These are phyloP conservation scores for Sporobolomyces roseus DNA, from an alignment of 768 basidiomycete species.

Conservation along the genomic window DNA sequence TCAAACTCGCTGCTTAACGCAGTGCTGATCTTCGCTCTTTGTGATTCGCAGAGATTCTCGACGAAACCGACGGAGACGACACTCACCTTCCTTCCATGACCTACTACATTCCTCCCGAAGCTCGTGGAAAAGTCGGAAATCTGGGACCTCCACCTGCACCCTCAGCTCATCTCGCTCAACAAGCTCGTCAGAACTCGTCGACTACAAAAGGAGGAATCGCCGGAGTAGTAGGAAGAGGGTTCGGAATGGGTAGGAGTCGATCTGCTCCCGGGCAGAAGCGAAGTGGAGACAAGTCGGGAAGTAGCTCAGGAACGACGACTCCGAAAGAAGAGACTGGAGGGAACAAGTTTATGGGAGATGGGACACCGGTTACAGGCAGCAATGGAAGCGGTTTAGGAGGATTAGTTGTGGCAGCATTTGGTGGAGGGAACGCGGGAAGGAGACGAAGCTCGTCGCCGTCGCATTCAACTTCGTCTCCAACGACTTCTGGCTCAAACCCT, in stretches of 20 bases:
- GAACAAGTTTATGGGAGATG: too few species aligned
- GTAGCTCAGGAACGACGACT: slow-evolving; percentile 5
- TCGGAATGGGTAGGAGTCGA: slow-evolving; percentile 9
- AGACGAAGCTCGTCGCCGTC: slow-evolving; percentile 1
- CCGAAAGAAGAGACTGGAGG: neutral
- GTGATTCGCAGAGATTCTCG: slow-evolving; percentile 14
- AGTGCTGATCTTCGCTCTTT: neutral
- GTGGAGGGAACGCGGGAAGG: slow-evolving; percentile 2
- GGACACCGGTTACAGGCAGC: neutral
- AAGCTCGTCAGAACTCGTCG: slow-evolving; percentile 10
- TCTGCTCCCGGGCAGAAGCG: neutral
- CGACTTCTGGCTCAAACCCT: neutral
- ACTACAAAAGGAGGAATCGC: slow-evolving; percentile 2
- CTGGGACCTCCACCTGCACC: slow-evolving; percentile 21
- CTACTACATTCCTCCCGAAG: slow-evolving; percentile 23
- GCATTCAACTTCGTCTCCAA: neutral
- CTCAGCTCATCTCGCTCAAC: slow-evolving; percentile 12
- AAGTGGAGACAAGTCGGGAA: neutral
- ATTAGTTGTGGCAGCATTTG: neutral
- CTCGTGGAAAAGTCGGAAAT: neutral
- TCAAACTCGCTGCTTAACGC: too few species aligned
- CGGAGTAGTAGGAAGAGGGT: slow-evolving; percentile 1
- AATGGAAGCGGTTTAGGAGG: neutral
- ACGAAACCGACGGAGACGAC: slow-evolving; percentile 21
- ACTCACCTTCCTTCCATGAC: slow-evolving; percentile 7